These are phyloP conservation scores for Taphrina deformans DNA, from an alignment of 1,139 yeast genomes.

Conservation along the genomic window DNA sequence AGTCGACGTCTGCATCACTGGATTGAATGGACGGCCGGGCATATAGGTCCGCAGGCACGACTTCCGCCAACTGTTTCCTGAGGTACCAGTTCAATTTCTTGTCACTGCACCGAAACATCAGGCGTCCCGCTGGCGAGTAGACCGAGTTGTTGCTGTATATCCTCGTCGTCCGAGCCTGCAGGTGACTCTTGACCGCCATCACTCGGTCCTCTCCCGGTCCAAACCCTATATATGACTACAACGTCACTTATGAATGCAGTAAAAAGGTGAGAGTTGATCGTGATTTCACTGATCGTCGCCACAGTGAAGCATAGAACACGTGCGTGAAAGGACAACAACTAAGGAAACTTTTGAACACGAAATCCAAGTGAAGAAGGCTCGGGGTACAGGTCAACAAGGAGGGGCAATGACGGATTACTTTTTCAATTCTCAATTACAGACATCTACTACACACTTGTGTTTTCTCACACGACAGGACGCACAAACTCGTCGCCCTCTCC, in stretches of 20 bases:
- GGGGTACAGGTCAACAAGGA: too few relatives aligned
- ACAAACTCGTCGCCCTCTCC: constrained; percentile 25
- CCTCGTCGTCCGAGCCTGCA: constrained; percentile 19
- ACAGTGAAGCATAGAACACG: too few relatives aligned
- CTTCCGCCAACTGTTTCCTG: constrained; percentile 3
- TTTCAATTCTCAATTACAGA: too few relatives aligned
- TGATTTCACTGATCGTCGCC: too few relatives aligned
- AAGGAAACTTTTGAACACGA: too few relatives aligned
- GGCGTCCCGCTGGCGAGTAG: constrained; percentile 4
- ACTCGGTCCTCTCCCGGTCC: neutral
- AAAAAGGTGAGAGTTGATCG: too few relatives aligned
- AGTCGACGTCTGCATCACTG: neutral
- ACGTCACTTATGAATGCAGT: neutral
- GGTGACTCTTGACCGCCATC: too few relatives aligned
- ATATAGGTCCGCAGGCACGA: neutral
- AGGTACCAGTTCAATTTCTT: constrained; percentile 19
- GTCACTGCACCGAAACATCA: constrained; percentile 25
- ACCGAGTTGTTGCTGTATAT: constrained; percentile 12
- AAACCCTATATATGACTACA: too few relatives aligned
- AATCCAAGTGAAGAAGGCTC: too few relatives aligned
- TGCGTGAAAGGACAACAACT: too few relatives aligned
- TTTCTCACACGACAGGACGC: constrained; percentile 23
- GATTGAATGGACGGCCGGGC: neutral
- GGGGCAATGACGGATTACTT: too few relatives aligned
- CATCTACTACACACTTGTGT: too few relatives aligned